phyloP scores from a whole-genome alignment of 2,329 filamentous ascomycete genomes.

The Exophiala sideris region DNA sequence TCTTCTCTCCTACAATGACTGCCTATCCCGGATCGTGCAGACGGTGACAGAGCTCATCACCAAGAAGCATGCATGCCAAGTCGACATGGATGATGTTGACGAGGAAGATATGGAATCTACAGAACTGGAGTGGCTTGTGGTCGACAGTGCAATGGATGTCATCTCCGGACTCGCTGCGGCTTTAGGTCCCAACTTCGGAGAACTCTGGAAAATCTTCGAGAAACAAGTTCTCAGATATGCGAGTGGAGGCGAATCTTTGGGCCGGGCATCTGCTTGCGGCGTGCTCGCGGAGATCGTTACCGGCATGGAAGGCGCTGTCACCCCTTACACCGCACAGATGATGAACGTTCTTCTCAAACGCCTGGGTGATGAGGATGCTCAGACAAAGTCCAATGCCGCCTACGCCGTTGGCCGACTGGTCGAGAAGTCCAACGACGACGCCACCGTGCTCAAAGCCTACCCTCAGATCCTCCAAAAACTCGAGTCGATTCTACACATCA shows the following conservation, averaged over 20 bases:
- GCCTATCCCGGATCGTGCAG: conserved; percentile 72
- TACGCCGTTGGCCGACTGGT: conserved; percentile 86
- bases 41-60: conserved; percentile 76
- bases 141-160: conserved; percentile 91
- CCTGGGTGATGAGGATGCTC: conserved; percentile 80
- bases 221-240: conserved; percentile 86
- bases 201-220: conserved; percentile 95
- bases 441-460: conserved; percentile 71
- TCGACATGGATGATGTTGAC: conserved; percentile 76
- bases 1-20: conserved; percentile 66
- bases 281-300: conserved; percentile 87
- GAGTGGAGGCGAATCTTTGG: conserved; percentile 77
- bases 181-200: conserved; percentile 73
- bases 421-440: conserved; percentile 70
- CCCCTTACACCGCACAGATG: conserved; percentile 72
- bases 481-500: conserved; percentile 74
- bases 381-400: conserved; percentile 92
- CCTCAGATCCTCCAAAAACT: conserved; percentile 77
- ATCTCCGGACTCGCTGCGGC: conserved; percentile 79
- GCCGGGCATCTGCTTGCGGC: conserved; percentile 86
- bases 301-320: conserved; percentile 77
- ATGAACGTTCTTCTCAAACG: conserved; percentile 81
- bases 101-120: conserved; percentile 75
- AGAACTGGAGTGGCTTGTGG: conserved; percentile 95
- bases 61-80: conserved; percentile 87